Conservation (phyloP, 202 grass and related monocot species). For the Carex arenaria region DNA sequence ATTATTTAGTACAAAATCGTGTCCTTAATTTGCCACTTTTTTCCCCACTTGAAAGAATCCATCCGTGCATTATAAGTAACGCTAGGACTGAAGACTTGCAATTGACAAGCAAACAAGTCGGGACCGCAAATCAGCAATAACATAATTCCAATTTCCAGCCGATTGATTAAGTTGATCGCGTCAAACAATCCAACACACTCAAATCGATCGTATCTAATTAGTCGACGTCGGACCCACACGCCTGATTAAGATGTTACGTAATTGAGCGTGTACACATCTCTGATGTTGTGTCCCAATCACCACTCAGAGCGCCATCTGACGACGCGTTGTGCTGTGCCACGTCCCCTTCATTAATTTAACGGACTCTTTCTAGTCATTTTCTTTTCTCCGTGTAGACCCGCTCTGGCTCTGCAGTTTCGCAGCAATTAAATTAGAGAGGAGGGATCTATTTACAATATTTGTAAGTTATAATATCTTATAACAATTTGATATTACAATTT, state of each 20-base stretch:
- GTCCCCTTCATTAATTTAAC: not conserved
- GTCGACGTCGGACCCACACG: not conserved
- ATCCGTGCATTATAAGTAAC: conserved; percentile 5
- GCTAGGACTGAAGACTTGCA: not conserved
- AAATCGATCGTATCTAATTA: not conserved
- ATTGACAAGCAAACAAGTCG: not conserved
- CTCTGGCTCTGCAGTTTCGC: not conserved
- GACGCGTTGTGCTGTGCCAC: not conserved
- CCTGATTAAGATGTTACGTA: not conserved
- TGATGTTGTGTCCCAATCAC: not conserved
- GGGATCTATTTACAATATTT: too few relatives aligned
- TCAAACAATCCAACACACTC: not conserved
- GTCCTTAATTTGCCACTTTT: not conserved
- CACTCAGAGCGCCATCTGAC: not conserved
- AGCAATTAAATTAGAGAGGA: not conserved
- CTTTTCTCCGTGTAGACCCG: conserved; percentile 17
- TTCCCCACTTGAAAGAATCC: not conserved
- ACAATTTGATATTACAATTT: too few relatives aligned
- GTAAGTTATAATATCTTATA: too few relatives aligned
- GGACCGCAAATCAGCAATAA: not conserved
- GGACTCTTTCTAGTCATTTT: not conserved
- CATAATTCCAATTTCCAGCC: not conserved
- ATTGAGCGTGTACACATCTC: conserved; percentile 1
- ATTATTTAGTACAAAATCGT: not conserved
- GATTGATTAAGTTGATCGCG: not conserved